These are phyloP conservation scores for Populus tremula DNA, from an alignment of 345 rosid genomes.

Conservation along the genomic window DNA sequence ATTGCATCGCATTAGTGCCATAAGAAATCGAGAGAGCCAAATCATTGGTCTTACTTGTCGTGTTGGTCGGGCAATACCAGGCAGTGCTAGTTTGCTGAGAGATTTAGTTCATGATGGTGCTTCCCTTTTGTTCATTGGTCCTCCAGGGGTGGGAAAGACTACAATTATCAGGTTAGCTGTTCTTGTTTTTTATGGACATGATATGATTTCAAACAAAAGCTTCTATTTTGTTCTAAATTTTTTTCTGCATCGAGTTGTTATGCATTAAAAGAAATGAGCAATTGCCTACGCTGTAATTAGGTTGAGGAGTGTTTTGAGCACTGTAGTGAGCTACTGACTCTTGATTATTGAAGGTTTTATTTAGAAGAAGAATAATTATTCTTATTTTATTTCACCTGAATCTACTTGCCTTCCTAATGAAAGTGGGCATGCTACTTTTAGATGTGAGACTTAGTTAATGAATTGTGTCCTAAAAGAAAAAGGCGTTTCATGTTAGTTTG, in stretches of 20 bases:
- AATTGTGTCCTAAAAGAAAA: too few species aligned
- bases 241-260: neutral
- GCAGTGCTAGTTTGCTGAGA: slow-evolving; percentile 68
- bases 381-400: neutral
- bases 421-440: too few species aligned
- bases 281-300: neutral
- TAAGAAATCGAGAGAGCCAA: slow-evolving; percentile 66
- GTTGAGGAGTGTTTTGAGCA: neutral
- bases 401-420: too few species aligned
- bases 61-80: slow-evolving; percentile 81
- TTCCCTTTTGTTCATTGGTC: slow-evolving; percentile 85
- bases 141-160: slow-evolving; percentile 96
- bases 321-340: neutral
- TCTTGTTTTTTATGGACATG: neutral
- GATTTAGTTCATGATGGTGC: slow-evolving; percentile 77
- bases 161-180: slow-evolving; percentile 74
- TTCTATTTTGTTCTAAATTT: neutral
- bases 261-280: neutral
- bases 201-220: neutral
- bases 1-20: slow-evolving; percentile 83
- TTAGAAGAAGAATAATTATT: too few species aligned
- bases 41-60: slow-evolving; percentile 91
- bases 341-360: neutral
- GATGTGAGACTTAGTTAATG: neutral
- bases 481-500: too few species aligned